Percentiles rank a stretch among this genome's conserved stretches.
phyloP scores from a whole-genome alignment of 352 stramenopile genomes.

The Phytophthora cajani region DNA sequence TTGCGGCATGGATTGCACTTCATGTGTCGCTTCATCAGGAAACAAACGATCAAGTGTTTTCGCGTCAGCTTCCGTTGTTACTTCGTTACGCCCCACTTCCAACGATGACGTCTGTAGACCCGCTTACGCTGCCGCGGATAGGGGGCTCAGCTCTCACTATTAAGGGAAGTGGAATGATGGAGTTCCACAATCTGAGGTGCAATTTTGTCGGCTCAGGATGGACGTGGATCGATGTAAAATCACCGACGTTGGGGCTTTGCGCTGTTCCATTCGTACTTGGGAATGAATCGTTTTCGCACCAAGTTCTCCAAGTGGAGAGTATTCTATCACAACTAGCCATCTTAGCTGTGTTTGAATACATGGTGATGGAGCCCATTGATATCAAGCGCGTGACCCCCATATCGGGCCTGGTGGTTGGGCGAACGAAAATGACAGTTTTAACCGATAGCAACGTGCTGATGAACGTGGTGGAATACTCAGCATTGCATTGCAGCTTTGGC shows the following conservation, averaged over 20 bases:
- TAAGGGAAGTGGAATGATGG: conserved; percentile 27
- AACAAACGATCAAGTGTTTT: neutral
- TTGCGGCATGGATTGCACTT: conserved; percentile 39
- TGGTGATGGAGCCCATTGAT: conserved; percentile 33
- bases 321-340: conserved; percentile 10
- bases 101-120: conserved; percentile 24
- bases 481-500: conserved; percentile 45
- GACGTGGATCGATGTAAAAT: conserved; percentile 18
- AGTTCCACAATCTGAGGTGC: conserved; percentile 34
- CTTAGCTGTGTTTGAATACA: conserved; percentile 33
- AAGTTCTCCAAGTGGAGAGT: conserved; percentile 36
- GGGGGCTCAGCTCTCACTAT: conserved; percentile 25
- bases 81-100: conserved; percentile 41
- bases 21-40: conserved; percentile 26
- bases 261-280: conserved; percentile 25
- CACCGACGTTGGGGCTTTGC: conserved; percentile 18
- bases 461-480: conserved; percentile 14
- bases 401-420: conserved; percentile 25
- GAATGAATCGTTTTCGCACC: conserved; percentile 16
- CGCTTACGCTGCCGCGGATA: conserved; percentile 22
- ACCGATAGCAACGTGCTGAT: conserved; percentile 33
- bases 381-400: conserved; percentile 21
- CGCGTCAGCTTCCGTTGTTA: conserved; percentile 24
- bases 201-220: conserved; percentile 35
- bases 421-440: conserved; percentile 29